These are phyloP conservation scores for Mortierella hygrophila DNA, from an alignment of 192 early-diverging fungal genomes.

Conservation along the genomic window DNA sequence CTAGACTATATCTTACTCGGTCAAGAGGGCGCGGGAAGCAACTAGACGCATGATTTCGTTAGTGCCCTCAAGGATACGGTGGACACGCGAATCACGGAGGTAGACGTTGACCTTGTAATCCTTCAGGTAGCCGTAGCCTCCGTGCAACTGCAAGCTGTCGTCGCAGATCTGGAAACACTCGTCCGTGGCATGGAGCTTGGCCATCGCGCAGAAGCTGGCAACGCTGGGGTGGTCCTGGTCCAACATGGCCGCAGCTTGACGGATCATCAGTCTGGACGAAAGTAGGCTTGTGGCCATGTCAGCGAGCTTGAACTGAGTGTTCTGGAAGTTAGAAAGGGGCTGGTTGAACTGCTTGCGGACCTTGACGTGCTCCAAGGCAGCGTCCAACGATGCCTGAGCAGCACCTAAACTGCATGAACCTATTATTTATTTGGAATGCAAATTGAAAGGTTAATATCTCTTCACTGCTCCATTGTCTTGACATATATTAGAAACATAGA, in stretches of 20 bases:
- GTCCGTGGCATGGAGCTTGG: conserved; percentile 69
- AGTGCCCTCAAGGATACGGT: conserved; percentile 74
- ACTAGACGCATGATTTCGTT: conserved; percentile 75
- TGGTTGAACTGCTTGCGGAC: conserved; percentile 69
- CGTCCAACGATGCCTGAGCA: conserved; percentile 64
- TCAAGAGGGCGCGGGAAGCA: conserved; percentile 60
- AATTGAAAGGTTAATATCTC: neutral
- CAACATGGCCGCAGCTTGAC: conserved; percentile 58
- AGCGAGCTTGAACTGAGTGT: conserved; percentile 69
- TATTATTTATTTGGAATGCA: neutral
- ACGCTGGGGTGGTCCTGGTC: conserved; percentile 58
- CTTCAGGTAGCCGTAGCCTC: conserved; percentile 73
- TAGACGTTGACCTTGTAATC: conserved; percentile 72
- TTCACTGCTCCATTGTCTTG: neutral
- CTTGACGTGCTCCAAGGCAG: conserved; percentile 56
- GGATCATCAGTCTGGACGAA: conserved; percentile 65
- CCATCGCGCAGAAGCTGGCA: conserved; percentile 67
- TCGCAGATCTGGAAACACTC: conserved; percentile 69
- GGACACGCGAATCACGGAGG: conserved; percentile 67
- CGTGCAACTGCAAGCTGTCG: conserved; percentile 65
- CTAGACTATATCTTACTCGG: conserved; percentile 45
- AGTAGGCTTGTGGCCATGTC: conserved; percentile 67
- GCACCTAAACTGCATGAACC: conserved; percentile 71
- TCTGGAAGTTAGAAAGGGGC: conserved; percentile 61
- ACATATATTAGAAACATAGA: neutral